These are phyloP conservation scores for Xylaria grammica DNA, from an alignment of 495 filamentous ascomycete species.

Conservation along the genomic window DNA sequence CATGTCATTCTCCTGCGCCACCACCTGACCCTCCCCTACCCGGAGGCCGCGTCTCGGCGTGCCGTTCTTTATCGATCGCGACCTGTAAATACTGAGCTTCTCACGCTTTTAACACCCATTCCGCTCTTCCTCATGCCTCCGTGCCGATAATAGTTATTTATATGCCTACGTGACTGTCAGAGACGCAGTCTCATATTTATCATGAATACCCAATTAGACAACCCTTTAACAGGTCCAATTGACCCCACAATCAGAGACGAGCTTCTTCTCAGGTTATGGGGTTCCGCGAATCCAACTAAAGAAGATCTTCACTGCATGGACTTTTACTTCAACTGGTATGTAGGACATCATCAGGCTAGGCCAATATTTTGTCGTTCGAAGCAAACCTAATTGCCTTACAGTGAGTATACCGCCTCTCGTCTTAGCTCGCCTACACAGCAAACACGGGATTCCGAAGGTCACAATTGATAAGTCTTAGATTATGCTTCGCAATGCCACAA, in stretches of 20 bases:
- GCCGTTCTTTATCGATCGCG: no score
- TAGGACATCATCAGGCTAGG: not conserved
- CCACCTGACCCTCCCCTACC: not conserved
- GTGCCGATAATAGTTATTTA: not conserved
- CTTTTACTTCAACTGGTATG: slow-evolving; percentile 19
- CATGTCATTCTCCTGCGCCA: slow-evolving; percentile 1
- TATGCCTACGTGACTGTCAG: not conserved
- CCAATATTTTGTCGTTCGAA: not conserved
- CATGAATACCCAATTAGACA: not conserved
- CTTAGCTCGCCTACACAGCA: not conserved
- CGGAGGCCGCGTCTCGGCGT: no score
- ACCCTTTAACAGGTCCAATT: slow-evolving; percentile 15
- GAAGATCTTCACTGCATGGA: slow-evolving; percentile 10
- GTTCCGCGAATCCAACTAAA: slow-evolving; percentile 5
- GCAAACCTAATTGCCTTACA: not conserved
- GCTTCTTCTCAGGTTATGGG: slow-evolving; percentile 17
- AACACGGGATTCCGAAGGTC: not conserved
- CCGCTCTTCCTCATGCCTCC: not conserved
- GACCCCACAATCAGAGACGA: slow-evolving; percentile 8
- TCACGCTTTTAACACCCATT: no score
- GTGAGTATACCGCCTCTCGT: not conserved
- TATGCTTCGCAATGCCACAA: slow-evolving; percentile 16
- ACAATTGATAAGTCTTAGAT: not conserved
- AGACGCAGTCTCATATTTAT: not conserved
- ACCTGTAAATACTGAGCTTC: no score